Evolutionary conservation across 2,329 filamentous ascomycete genomes (phyloP), one percentile per base, ranked within the genome.

Genomic region (Dactylellina drechsleri): DNA sequence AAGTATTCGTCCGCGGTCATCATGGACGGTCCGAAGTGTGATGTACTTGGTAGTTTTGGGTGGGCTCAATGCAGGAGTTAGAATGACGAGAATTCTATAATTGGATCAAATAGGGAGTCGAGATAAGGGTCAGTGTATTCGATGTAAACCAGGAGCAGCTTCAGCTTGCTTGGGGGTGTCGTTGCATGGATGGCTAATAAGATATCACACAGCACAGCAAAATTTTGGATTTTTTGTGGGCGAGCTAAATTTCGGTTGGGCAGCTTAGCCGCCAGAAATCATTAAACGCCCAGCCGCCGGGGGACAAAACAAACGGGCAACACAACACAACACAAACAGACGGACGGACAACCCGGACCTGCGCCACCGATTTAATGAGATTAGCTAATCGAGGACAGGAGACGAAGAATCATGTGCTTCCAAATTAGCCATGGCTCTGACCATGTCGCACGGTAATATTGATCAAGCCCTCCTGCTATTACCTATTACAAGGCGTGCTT

Each of bases 1-100:
- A 95, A 92, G 18, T 53, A 73, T 79, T 90, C 88, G 81, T 90
- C 88, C 82, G 87, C 86, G 79, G 85, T 87, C 87, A 89, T 89
- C 16, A 16, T 49, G 57, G 10, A 18, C 18, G 3, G 23, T 41
- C n/a, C n/a, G 4, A 4, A 23, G 23, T 60, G 36, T 60, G 10
- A 18, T 13, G 23, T 16, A 10, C 31, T 18, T 52, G 47, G 20
- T 18, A 23, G 47, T 18, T 8, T 52, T n/a, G 16, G 5, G 7
- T 47, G 15, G 13, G 15, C 8, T 13, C 5, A 47, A 18, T 15
- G 13, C 13, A 1, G 43, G 16, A 18, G 13, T 15, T 43, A 5
- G 43, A n/a, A 47, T n/a, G 53, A 56, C 16, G 28, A 31, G 28
- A n/a, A 40, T 40, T 18, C 40, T 16, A 40, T 28, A 31, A 41